Base-by-base conservation (phyloP, 345 rosid species). In the Euphorbia tirucalli region DNA sequence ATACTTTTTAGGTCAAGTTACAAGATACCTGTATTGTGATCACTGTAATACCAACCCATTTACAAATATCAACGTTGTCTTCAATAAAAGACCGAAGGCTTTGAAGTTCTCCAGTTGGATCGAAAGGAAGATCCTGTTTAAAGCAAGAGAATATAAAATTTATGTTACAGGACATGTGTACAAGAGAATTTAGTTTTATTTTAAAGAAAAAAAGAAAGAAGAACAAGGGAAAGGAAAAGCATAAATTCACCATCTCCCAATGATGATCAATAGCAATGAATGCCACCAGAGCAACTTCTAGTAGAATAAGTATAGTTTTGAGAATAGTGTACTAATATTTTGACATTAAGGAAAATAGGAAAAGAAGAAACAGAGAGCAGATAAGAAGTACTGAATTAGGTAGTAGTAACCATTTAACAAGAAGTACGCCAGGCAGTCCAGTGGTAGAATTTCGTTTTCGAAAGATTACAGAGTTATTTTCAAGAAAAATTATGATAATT, bases 61-160 rank as follows among this genome's bases (percentile, higher is more conserved):
- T 87, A 75, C 96, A 92, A 48, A 90, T 82, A 73, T 83, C 90
- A 24, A 77, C 75, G 82, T 94, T 90, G 32, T 83, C 83, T 74
- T 90, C 91, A 44, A 92, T 70, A 78, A 94, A 90, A 31, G 84
- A 81, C 22, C 82, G 82, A 74, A 94, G 84, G 76, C 81, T 87
- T 63, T 82, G 79, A 77, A 94, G 88, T 74, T 90, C 96, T 74
- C 97, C 97, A 61, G 97, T 92, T 73, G 97, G 89, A 80, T 94
- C 98, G 61, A 73, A 80, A 19, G 97, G 98, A 77, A 94, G 89
- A 87, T 86, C 92, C 98, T 94, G 86, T 50, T 22, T 3, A 49
- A 76, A 37, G 28, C 8, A 68, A 37, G 31, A 39, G 24, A 14
- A 25, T 19, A 66, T 48, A 66, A 24, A n/a, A 6, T 59, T 76